Evolutionary conservation across 2,329 filamentous ascomycete genomes (phyloP).

Genomic region (Aspergillus novoparasiticus): DNA sequence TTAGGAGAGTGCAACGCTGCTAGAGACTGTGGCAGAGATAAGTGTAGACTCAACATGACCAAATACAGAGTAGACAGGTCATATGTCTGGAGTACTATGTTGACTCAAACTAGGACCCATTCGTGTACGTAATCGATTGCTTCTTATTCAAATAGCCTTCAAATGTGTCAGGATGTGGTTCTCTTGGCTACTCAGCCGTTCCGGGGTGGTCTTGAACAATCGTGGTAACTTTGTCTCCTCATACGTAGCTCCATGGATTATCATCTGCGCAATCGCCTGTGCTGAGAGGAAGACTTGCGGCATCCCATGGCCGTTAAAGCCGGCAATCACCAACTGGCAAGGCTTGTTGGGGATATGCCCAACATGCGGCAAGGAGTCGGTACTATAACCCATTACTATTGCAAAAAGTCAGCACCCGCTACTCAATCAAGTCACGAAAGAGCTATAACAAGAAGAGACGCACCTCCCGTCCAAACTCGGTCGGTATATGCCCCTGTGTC

Average conservation of each 20-base stretch:
- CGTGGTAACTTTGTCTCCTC: conserved; percentile 34
- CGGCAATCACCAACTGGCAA: conserved; percentile 58
- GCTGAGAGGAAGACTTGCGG: conserved; percentile 64
- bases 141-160: not conserved
- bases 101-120: not conserved
- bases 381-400: conserved; percentile 56
- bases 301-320: conserved; percentile 71
- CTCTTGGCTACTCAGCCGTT: conserved; percentile 23
- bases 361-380: conserved; percentile 56
- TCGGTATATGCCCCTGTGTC: conserved; percentile 33
- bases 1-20: not conserved
- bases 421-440: not conserved
- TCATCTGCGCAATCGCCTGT: conserved; percentile 59
- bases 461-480: conserved; percentile 40
- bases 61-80: not conserved
- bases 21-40: not conserved
- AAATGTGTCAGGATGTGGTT: conserved; percentile 22
- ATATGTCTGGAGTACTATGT: not conserved
- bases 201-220: conserved; percentile 33
- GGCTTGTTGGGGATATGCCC: conserved; percentile 49
- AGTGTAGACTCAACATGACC: not conserved
- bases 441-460: conserved; percentile 14
- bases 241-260: conserved; percentile 35
- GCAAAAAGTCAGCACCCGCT: not conserved
- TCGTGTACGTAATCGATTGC: not conserved